Conservation (phyloP, 768 basidiomycete species). For the Phanerochaete sordida region DNA sequence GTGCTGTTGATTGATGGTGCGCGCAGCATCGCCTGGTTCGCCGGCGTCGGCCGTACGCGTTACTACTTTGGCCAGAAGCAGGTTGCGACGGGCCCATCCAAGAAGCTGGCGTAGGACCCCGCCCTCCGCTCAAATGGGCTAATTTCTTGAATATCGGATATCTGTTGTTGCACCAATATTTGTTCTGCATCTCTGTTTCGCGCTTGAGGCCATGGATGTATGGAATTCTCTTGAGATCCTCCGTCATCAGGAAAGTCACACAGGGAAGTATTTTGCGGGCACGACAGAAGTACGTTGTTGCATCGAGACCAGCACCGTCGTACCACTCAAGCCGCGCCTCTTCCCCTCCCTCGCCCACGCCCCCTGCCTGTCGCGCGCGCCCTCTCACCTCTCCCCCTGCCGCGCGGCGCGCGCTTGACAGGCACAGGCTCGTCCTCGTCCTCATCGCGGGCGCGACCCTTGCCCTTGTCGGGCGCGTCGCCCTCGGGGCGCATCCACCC, state of each 20-base stretch:
- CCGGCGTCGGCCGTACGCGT: slow-evolving; percentile 32
- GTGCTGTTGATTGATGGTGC: neutral
- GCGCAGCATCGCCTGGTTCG: slow-evolving; percentile 35
- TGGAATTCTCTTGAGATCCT: too few species aligned
- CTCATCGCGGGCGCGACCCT: slow-evolving; percentile 15
- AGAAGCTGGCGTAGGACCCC: neutral
- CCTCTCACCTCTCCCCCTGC: neutral
- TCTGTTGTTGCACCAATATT: too few species aligned
- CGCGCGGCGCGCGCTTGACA: neutral
- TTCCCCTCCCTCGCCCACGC: neutral
- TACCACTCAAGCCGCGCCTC: too few species aligned
- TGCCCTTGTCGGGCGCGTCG: slow-evolving; percentile 12
- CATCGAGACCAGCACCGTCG: too few species aligned
- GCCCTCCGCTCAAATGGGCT: too few species aligned
- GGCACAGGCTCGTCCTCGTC: slow-evolving; percentile 12
- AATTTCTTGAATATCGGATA: too few species aligned
- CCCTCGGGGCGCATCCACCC: slow-evolving; percentile 45
- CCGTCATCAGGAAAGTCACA: too few species aligned
- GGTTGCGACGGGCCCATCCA: neutral
- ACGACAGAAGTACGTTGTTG: too few species aligned
- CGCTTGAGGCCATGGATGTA: too few species aligned
- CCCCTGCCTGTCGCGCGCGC: neutral
- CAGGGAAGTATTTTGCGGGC: too few species aligned
- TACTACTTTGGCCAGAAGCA: slow-evolving; percentile 27
- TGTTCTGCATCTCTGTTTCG: too few species aligned